phyloP scores from a whole-genome alignment of 1,139 yeast species.

The Lodderomyces elongisporus region DNA sequence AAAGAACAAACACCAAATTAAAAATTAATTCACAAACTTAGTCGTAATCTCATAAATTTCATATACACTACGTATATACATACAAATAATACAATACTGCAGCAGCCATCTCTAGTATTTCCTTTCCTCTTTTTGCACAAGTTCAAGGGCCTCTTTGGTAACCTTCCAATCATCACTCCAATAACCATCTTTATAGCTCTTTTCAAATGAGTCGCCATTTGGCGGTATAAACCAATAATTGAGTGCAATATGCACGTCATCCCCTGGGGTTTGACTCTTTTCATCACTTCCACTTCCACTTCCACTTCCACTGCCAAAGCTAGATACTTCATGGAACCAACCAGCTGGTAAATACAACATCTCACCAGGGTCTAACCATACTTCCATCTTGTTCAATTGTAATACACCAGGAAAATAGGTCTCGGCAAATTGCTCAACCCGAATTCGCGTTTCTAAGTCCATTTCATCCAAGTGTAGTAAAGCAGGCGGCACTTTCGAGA shows the following conservation, averaged over 20 bases:
- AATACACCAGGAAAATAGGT: slow-evolving; percentile 45
- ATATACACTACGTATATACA: no score
- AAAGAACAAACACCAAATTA: no score
- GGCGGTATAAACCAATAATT: slow-evolving; percentile 78
- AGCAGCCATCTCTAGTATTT: background rate
- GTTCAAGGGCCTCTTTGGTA: slow-evolving; percentile 12
- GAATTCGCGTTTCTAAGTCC: slow-evolving; percentile 17
- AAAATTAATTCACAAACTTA: no score
- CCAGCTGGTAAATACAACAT: slow-evolving; percentile 71
- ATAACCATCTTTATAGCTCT: slow-evolving; percentile 43
- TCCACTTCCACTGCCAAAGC: slow-evolving; percentile 43
- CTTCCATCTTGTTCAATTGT: slow-evolving; percentile 35
- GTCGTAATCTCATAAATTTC: no score
- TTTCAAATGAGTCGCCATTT: slow-evolving; percentile 21
- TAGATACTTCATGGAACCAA: slow-evolving; percentile 79
- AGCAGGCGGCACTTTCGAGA: slow-evolving; percentile 57
- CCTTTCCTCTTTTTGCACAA: no score
- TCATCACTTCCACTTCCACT: no score
- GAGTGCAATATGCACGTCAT: slow-evolving; percentile 51
- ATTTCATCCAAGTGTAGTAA: slow-evolving; percentile 52
- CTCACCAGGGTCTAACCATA: slow-evolving; percentile 53
- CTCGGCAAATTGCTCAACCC: slow-evolving; percentile 25
- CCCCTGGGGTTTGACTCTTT: no score
- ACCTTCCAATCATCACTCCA: slow-evolving; percentile 47
- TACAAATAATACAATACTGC: no score